Evolutionary conservation across 495 filamentous ascomycete species (phyloP).

Genomic region (Xylaria palmicola): DNA sequence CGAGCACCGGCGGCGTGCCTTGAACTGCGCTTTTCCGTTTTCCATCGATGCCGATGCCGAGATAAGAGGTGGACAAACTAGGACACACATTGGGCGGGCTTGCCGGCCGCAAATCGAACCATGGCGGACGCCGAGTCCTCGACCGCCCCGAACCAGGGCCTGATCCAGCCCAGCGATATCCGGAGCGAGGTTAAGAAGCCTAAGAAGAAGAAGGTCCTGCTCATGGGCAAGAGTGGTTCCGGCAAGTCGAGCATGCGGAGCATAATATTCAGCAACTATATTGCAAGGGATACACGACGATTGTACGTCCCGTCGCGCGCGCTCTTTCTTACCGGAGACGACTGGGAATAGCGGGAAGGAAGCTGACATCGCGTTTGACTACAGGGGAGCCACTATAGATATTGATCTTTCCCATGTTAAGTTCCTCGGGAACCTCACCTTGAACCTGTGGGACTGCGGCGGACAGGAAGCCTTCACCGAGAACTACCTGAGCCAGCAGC

Average conservation of each 20-base stretch:
- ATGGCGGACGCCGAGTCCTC: constrained; percentile 27
- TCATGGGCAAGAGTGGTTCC: constrained; percentile 93
- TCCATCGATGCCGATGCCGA: no score
- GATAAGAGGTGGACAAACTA: no score
- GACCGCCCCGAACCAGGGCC: constrained; percentile 19
- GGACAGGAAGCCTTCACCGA: constrained; percentile 99
- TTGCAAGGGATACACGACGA: constrained; percentile 91
- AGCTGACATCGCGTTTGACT: background rate
- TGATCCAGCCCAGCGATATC: constrained; percentile 20
- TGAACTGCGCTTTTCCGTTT: no score
- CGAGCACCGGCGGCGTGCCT: no score
- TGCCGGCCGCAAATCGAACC: background rate
- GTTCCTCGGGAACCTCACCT: constrained; percentile 93
- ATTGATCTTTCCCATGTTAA: constrained; percentile 97
- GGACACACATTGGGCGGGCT: no score
- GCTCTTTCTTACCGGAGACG: no score
- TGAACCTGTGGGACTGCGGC: constrained; percentile 98
- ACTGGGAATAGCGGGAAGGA: no score
- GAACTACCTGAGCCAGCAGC: constrained; percentile 91
- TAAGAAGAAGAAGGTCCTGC: constrained; percentile 61
- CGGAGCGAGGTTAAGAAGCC: constrained; percentile 52
- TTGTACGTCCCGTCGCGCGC: constrained; percentile 57
- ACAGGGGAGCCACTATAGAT: constrained; percentile 89
- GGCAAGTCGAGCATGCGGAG: constrained; percentile 99
- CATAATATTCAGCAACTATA: constrained; percentile 98